Percentiles rank a stretch among this genome's conserved stretches.
Conservation (phyloP, 1,284 basidiomycete genomes). For the Flammula alnicola region DNA sequence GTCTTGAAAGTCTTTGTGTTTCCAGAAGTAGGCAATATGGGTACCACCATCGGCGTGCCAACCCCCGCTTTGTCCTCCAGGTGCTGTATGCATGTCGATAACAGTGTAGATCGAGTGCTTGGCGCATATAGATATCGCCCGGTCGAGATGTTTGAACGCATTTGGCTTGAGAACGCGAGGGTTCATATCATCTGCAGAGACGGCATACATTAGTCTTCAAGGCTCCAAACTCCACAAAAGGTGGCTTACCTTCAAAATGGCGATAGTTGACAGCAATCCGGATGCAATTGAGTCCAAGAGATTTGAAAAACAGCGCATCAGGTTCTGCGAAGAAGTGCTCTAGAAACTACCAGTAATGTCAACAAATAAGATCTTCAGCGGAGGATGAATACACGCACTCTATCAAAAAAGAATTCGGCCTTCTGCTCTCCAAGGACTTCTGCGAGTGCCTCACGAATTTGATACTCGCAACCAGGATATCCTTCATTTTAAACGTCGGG, state of each 20-base stretch:
- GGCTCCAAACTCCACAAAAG: neutral
- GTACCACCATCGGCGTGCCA: slow-evolving; percentile 45
- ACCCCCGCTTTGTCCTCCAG: slow-evolving; percentile 54
- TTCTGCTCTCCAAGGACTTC: slow-evolving; percentile 69
- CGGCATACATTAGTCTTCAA: neutral
- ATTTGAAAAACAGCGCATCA: slow-evolving; percentile 74
- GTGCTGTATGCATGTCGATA: slow-evolving; percentile 63
- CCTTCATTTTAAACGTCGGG: slow-evolving; percentile 23
- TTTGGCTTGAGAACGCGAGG: slow-evolving; percentile 62
- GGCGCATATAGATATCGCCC: slow-evolving; percentile 62
- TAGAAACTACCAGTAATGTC: slow-evolving; percentile 53
- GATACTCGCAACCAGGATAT: slow-evolving; percentile 43
- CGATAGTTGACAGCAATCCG: slow-evolving; percentile 70
- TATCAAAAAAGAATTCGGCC: slow-evolving; percentile 80
- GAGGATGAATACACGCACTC: slow-evolving; percentile 41
- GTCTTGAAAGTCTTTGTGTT: slow-evolving; percentile 80
- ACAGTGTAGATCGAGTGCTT: slow-evolving; percentile 59
- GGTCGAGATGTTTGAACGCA: slow-evolving; percentile 62
- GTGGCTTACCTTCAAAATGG: slow-evolving; percentile 60
- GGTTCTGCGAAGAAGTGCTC: slow-evolving; percentile 74
- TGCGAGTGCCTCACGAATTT: slow-evolving; percentile 68
- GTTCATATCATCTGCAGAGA: slow-evolving; percentile 60
- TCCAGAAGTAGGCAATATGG: slow-evolving; percentile 58
- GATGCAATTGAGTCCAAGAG: slow-evolving; percentile 73
- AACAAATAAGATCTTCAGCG: neutral